Percentiles rank a stretch among this genome's conserved stretches.
Conservation (phyloP, 106 monocot genomes). For the Dendrobium huoshanense region DNA sequence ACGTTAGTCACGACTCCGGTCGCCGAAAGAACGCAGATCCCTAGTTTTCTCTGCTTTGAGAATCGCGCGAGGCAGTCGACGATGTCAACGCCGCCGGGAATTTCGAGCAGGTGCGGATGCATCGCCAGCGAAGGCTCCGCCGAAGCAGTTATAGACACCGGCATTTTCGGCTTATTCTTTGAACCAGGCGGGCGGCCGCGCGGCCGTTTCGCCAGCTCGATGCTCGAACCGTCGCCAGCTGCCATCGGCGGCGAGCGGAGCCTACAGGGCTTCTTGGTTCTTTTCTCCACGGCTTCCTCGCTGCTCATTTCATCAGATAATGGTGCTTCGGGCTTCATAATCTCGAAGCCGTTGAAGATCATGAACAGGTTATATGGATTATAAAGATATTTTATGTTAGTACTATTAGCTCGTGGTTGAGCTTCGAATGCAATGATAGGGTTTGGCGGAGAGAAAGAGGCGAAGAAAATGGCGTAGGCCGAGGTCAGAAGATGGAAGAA, state of each 20-base stretch:
- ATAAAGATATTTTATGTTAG: no score
- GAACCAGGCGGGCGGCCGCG: constrained; percentile 43
- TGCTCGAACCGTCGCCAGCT: constrained; percentile 23
- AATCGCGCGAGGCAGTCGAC: constrained; percentile 21
- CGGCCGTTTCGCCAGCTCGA: constrained; percentile 27
- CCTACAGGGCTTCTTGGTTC: background rate
- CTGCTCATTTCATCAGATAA: background rate
- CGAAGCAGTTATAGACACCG: constrained; percentile 20
- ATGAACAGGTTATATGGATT: background rate
- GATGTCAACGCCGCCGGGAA: constrained; percentile 31
- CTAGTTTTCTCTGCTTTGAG: constrained; percentile 33
- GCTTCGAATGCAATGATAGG: no score
- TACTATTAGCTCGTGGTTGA: no score
- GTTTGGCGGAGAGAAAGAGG: no score
- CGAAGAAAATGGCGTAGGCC: no score
- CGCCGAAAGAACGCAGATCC: constrained; percentile 36
- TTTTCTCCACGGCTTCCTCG: background rate
- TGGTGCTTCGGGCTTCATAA: background rate
- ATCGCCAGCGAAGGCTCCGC: constrained; percentile 9
- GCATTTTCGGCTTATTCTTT: constrained; percentile 43
- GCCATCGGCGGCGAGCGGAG: background rate
- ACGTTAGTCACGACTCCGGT: constrained; percentile 32
- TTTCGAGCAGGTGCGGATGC: constrained; percentile 38
- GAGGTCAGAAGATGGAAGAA: no score
- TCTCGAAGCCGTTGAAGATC: background rate